These are phyloP conservation scores for Pyricularia pennisetigena DNA, from an alignment of 2,329 filamentous ascomycete species.

Conservation along the genomic window DNA sequence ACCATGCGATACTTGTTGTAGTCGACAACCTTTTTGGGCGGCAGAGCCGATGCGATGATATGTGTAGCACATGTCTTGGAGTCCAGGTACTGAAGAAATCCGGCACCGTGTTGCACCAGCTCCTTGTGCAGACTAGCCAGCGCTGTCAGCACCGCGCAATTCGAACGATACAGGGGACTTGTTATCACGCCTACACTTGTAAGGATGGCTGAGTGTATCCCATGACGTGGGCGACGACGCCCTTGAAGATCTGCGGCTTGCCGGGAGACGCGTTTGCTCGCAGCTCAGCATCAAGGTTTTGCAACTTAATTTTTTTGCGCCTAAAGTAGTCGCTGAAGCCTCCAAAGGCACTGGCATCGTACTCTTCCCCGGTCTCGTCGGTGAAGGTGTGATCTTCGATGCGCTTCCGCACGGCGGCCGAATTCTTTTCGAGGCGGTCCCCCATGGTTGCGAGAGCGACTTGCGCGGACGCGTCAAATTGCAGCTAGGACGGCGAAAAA, in stretches of 20 bases:
- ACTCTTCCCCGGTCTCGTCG: conserved; percentile 82
- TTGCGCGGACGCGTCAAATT: background rate
- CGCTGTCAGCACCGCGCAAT: conserved; percentile 5
- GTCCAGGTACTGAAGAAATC: conserved; percentile 89
- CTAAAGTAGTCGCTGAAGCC: conserved; percentile 89
- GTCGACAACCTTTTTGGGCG: conserved; percentile 87
- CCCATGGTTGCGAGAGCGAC: conserved; percentile 34
- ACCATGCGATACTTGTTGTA: conserved; percentile 84
- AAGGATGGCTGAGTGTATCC: conserved; percentile 93
- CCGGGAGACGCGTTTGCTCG: conserved; percentile 52
- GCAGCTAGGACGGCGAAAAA: background rate
- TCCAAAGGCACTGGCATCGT: conserved; percentile 75
- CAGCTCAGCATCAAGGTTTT: conserved; percentile 82
- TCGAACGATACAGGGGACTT: background rate
- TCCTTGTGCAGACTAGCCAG: conserved; percentile 58
- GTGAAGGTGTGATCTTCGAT: conserved; percentile 62
- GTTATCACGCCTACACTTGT: conserved; percentile 46
- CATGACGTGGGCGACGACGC: conserved; percentile 83
- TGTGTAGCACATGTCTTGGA: conserved; percentile 93
- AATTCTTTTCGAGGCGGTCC: conserved; percentile 52
- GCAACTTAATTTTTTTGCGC: conserved; percentile 92
- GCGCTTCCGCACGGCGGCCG: conserved; percentile 49
- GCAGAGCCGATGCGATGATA: conserved; percentile 83
- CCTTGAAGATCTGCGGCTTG: conserved; percentile 80
- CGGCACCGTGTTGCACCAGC: conserved; percentile 87